Percentiles rank a stretch among this genome's conserved stretches.
Conservation (phyloP, 257 asterid genomes). For the Solanum etuberosum region DNA sequence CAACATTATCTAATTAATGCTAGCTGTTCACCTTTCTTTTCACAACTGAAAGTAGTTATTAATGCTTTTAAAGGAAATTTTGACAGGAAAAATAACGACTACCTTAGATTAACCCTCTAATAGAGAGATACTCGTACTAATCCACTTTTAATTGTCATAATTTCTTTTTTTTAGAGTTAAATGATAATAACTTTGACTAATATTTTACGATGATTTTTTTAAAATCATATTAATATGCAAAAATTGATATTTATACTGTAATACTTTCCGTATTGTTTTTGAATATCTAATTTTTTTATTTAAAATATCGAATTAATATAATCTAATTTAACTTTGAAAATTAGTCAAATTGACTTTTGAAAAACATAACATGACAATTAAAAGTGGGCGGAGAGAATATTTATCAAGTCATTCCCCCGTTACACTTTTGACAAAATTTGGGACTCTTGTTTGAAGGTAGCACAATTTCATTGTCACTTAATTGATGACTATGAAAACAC, state of each 20-base stretch:
- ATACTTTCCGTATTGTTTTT: too few species aligned
- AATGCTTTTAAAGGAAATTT: neutral
- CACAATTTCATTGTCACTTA: neutral
- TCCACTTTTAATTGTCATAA: too few species aligned
- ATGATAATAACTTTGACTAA: too few species aligned
- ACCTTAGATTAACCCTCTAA: neutral
- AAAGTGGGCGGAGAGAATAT: neutral
- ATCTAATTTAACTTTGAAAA: too few species aligned
- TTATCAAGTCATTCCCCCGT: neutral
- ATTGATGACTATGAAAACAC: neutral
- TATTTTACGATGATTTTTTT: too few species aligned
- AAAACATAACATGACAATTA: too few species aligned
- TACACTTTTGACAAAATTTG: neutral
- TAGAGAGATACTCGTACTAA: neutral
- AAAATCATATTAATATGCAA: too few species aligned
- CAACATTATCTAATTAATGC: neutral
- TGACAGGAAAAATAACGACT: neutral
- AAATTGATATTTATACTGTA: too few species aligned
- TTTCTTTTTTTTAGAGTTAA: too few species aligned
- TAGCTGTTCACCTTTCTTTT: neutral
- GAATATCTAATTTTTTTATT: too few species aligned
- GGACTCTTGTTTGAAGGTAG: neutral
- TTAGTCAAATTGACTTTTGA: too few species aligned
- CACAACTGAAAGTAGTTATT: neutral
- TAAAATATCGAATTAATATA: too few species aligned